phyloP scores from a whole-genome alignment of 2,329 filamentous ascomycete genomes.

The Trichoderma aggressivum region DNA sequence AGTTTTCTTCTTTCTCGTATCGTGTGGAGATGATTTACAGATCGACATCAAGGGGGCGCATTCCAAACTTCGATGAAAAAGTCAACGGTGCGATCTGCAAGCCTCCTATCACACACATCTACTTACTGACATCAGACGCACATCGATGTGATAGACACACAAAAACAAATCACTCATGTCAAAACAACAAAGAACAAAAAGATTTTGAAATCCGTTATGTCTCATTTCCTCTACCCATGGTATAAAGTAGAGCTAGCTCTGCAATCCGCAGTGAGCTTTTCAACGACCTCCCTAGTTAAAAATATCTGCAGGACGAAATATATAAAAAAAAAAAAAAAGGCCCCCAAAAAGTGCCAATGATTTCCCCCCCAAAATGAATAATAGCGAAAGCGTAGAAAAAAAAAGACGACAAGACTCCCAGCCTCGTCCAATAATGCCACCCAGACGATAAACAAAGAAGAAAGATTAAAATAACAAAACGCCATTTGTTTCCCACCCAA shows the following conservation, averaged over 20 bases:
- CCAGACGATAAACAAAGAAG: background rate
- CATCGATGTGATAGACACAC: too few species aligned
- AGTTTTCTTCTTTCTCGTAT: background rate
- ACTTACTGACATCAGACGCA: background rate
- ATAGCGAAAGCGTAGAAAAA: background rate
- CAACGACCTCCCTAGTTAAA: background rate
- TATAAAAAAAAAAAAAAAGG: background rate
- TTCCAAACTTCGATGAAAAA: background rate
- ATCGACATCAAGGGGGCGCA: background rate
- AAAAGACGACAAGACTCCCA: background rate
- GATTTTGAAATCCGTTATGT: background rate
- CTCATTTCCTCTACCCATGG: background rate
- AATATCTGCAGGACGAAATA: background rate
- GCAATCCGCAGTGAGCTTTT: background rate
- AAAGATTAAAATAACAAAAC: background rate
- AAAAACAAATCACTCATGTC: background rate
- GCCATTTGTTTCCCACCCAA: background rate
- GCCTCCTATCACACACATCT: too few species aligned
- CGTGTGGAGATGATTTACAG: background rate
- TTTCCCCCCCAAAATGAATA: background rate
- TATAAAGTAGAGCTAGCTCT: background rate
- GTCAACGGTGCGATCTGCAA: background rate
- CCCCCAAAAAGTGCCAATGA: background rate
- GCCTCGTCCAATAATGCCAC: background rate
- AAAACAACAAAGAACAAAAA: background rate